Evolutionary conservation across 78 protist genomes (phyloP).

Genomic region (Dictyostelium firmibasis): DNA sequence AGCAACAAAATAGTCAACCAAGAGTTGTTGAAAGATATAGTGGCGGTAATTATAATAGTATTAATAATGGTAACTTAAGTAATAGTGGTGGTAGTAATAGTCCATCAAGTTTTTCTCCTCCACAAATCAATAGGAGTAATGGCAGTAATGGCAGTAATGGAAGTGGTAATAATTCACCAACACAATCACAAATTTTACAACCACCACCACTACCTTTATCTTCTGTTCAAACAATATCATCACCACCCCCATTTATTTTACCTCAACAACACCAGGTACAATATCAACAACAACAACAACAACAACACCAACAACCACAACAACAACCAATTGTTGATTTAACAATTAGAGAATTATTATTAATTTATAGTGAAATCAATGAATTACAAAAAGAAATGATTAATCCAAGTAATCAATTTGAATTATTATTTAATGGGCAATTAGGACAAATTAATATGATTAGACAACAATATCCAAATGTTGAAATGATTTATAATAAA

Average conservation of each 20-base stretch:
- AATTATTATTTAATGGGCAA: constrained; percentile 11
- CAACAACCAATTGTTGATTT: not conserved
- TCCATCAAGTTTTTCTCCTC: not conserved
- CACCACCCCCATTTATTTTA: not conserved
- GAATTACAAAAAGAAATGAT: constrained; percentile 29
- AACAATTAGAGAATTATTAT: constrained; percentile 40
- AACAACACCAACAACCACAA: constrained; percentile 8
- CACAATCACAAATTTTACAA: not conserved
- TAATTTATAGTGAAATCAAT: constrained; percentile 30
- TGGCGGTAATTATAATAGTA: not conserved
- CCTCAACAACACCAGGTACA: constrained; percentile 10
- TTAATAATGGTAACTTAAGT: not conserved
- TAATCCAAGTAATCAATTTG: constrained; percentile 8
- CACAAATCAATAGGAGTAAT: not conserved
- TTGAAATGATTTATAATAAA: not conserved
- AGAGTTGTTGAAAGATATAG: constrained; percentile 19
- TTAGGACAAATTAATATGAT: not conserved
- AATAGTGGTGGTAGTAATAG: not conserved
- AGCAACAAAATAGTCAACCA: not conserved
- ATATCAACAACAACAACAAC: constrained; percentile 9
- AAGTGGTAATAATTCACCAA: not conserved
- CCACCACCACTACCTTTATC: not conserved
- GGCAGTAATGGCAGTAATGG: not conserved
- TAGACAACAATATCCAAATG: constrained; percentile 5
- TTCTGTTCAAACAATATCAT: not conserved